Evolutionary conservation across 148 eudicot genomes (phyloP).

Genomic region (Arctostaphylos glauca): DNA sequence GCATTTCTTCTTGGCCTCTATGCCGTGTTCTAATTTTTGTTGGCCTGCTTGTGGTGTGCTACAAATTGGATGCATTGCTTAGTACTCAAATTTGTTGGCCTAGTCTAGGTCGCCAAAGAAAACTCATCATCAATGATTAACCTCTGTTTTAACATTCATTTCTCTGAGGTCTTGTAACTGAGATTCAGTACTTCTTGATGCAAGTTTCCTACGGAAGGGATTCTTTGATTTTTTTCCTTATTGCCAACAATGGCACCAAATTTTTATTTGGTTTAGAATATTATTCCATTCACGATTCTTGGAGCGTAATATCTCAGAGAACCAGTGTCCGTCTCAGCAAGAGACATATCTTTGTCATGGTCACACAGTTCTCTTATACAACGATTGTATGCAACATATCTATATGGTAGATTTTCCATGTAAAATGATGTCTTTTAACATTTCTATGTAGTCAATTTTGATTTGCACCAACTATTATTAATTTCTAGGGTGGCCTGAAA

Average conservation of each 20-base stretch:
- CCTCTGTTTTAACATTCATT: neutral
- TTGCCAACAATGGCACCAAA: neutral
- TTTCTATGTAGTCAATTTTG: neutral
- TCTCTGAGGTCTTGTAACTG: neutral
- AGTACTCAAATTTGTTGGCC: neutral
- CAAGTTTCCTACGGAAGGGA: neutral
- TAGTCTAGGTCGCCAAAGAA: neutral
- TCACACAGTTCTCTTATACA: neutral
- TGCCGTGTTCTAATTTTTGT: neutral
- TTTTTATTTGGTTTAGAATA: neutral
- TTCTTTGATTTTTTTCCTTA: neutral
- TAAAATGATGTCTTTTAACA: neutral
- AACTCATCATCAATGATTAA: neutral
- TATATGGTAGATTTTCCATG: neutral
- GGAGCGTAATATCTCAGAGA: neutral
- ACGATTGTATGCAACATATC: neutral
- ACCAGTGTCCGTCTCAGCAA: neutral
- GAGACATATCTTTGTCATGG: neutral
- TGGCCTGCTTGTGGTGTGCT: neutral
- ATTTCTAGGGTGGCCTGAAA: constrained; percentile 74
- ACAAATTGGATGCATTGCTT: neutral
- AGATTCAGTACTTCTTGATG: neutral
- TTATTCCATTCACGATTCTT: neutral
- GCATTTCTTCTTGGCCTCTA: no score
- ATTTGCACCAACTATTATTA: constrained; percentile 1